Percentiles rank a stretch among this genome's conserved stretches.
Conservation (phyloP, 495 filamentous ascomycete species). For the Elasticomyces elasticus region DNA sequence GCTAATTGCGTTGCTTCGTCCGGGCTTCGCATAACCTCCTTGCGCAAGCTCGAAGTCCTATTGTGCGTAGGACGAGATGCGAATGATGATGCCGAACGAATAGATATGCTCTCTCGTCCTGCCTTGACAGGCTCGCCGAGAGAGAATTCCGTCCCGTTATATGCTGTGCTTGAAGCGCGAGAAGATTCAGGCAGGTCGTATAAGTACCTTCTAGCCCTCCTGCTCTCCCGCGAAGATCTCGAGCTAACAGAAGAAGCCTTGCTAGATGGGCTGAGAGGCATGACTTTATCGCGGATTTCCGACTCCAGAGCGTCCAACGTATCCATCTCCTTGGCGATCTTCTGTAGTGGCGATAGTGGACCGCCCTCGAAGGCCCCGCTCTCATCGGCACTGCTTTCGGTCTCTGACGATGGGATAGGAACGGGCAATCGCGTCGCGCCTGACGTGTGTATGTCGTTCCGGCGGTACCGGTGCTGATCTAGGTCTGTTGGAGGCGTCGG, state of each 20-base stretch:
- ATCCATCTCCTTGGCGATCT: slow-evolving; percentile 52
- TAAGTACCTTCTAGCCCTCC: slow-evolving; percentile 35
- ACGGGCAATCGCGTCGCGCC: background rate
- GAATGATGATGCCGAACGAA: slow-evolving; percentile 57
- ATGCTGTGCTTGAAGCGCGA: slow-evolving; percentile 34
- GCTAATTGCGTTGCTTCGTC: slow-evolving; percentile 45
- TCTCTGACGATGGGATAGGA: slow-evolving; percentile 38
- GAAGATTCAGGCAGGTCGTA: slow-evolving; percentile 48
- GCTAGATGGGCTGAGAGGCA: slow-evolving; percentile 34
- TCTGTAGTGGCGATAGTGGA: slow-evolving; percentile 53
- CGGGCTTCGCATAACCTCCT: slow-evolving; percentile 65
- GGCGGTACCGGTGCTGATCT: slow-evolving; percentile 44
- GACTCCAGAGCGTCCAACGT: slow-evolving; percentile 47
- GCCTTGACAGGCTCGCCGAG: slow-evolving; percentile 41
- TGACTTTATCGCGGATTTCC: slow-evolving; percentile 37
- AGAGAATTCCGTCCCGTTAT: slow-evolving; percentile 54
- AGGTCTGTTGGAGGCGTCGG: slow-evolving; percentile 69
- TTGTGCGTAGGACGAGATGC: slow-evolving; percentile 45
- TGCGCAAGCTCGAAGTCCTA: slow-evolving; percentile 54
- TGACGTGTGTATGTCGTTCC: background rate
- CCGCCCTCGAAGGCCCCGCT: slow-evolving; percentile 14
- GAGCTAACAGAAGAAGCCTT: slow-evolving; percentile 38
- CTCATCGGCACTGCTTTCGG: slow-evolving; percentile 54
- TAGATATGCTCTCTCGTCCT: slow-evolving; percentile 49
- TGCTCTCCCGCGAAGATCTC: slow-evolving; percentile 33